These are phyloP conservation scores for Cyamopsis tetragonoloba DNA, from an alignment of 306 rosid species.

Conservation along the genomic window DNA sequence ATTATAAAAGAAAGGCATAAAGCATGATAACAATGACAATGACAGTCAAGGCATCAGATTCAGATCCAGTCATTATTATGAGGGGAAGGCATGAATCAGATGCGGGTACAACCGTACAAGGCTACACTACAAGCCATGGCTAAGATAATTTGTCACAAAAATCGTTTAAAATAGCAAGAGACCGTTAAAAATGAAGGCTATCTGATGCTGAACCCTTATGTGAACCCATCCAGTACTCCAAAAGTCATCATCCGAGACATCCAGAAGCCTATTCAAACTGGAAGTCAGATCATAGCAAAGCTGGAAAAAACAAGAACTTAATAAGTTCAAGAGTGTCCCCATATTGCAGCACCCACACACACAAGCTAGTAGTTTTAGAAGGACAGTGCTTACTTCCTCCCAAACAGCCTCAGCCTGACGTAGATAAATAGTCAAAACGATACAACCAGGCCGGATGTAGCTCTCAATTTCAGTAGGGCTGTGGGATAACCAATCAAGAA, in stretches of 20 bases:
- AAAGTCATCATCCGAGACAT: constrained; percentile 58
- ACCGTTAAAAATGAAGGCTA: constrained; percentile 77
- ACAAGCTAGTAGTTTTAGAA: constrained; percentile 8
- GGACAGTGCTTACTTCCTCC: constrained; percentile 62
- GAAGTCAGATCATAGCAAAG: constrained; percentile 69
- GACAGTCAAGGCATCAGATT: too few relatives aligned
- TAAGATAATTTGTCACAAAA: too few relatives aligned
- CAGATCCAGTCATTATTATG: too few relatives aligned
- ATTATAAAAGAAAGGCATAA: too few relatives aligned
- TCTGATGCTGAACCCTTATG: constrained; percentile 69
- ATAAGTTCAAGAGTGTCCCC: constrained; percentile 15
- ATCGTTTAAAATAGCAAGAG: constrained; percentile 22
- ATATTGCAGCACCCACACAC: constrained; percentile 12
- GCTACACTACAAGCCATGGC: too few relatives aligned
- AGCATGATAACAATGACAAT: too few relatives aligned
- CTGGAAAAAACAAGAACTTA: constrained; percentile 40
- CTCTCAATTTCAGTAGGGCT: constrained; percentile 88
- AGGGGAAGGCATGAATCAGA: neutral
- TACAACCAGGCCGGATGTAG: constrained; percentile 92
- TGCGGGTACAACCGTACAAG: neutral
- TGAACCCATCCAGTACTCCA: constrained; percentile 92
- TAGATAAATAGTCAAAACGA: constrained; percentile 72
- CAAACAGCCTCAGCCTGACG: constrained; percentile 66
- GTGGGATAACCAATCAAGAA: constrained; percentile 82
- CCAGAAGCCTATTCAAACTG: constrained; percentile 70